Evolutionary conservation across 1,139 yeast genomes (phyloP).

Genomic region (Blastobotrys persicus): DNA sequence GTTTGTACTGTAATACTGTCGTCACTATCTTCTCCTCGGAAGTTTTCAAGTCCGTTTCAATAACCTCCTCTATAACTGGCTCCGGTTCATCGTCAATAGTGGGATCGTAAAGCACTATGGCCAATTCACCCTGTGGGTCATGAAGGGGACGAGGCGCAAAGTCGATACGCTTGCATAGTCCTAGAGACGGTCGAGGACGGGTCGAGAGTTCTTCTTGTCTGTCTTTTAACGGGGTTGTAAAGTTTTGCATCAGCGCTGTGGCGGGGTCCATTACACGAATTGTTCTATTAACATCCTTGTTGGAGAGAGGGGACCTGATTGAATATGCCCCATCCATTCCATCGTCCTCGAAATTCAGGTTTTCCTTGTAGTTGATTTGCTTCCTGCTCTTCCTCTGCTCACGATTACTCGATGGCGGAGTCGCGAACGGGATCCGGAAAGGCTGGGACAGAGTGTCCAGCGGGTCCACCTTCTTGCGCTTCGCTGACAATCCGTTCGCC

Average conservation of each 20-base stretch:
- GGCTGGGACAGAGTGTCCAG: conserved; percentile 28
- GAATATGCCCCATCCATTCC: not conserved
- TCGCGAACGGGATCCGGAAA: conserved; percentile 27
- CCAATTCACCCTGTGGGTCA: conserved; percentile 91
- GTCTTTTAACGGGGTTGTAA: conserved; percentile 41
- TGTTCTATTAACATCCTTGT: conserved; percentile 15
- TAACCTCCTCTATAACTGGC: conserved; percentile 21
- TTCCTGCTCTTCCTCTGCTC: conserved; percentile 16
- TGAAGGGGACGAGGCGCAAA: conserved; percentile 86
- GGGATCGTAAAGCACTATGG: conserved; percentile 93
- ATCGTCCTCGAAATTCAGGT: not conserved
- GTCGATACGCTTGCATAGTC: conserved; percentile 66
- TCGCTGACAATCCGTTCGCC: not conserved
- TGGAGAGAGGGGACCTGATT: conserved; percentile 3
- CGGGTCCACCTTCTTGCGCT: conserved; percentile 18
- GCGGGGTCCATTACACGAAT: conserved; percentile 21
- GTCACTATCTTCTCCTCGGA: conserved; percentile 17
- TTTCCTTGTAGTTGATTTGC: conserved; percentile 25
- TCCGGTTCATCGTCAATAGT: conserved; percentile 59
- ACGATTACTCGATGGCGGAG: conserved; percentile 11
- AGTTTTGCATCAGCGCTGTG: conserved; percentile 31
- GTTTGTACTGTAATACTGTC: conserved; percentile 10
- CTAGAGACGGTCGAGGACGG: conserved; percentile 74
- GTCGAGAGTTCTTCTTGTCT: conserved; percentile 28
- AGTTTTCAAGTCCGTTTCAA: conserved; percentile 10